Conservation (phyloP, 768 basidiomycete species). For the Tubosaeta brunneosetosa region DNA sequence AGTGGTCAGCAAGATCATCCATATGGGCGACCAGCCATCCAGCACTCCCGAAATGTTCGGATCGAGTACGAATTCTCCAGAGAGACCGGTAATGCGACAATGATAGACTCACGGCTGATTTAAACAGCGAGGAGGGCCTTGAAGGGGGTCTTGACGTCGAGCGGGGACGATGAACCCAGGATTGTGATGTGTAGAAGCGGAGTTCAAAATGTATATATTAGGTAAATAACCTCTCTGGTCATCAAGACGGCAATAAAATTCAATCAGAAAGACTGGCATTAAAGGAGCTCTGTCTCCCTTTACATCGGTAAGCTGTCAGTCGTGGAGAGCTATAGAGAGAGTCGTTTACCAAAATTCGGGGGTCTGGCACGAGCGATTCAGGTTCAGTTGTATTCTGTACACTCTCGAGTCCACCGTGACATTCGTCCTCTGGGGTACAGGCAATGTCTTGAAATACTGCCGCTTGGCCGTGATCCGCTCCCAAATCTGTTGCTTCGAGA, state of each 20-base stretch:
- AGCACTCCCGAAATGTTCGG: slow-evolving; percentile 16
- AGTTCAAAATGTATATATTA: slow-evolving; percentile 18
- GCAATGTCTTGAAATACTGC: neutral
- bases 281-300: slow-evolving; percentile 6
- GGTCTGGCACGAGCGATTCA: neutral
- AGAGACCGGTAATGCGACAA: neutral
- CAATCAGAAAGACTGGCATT: neutral
- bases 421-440: neutral
- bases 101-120: slow-evolving; percentile 21
- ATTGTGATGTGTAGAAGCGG: slow-evolving; percentile 14
- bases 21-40: slow-evolving; percentile 27
- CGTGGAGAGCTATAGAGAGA: neutral
- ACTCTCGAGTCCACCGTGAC: neutral
- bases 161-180: slow-evolving; percentile 26
- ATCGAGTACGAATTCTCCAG: slow-evolving; percentile 3
- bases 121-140: slow-evolving; percentile 23
- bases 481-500: neutral
- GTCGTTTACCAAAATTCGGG: neutral
- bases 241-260: neutral
- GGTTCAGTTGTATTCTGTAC: neutral
- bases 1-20: slow-evolving; percentile 30
- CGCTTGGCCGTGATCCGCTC: neutral
- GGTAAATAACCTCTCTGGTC: slow-evolving; percentile 7
- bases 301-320: slow-evolving; percentile 7
- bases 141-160: slow-evolving; percentile 36